Conservation (phyloP, 225 moss, liverwort and hornwort species). For the Anthoceros angustus region DNA sequence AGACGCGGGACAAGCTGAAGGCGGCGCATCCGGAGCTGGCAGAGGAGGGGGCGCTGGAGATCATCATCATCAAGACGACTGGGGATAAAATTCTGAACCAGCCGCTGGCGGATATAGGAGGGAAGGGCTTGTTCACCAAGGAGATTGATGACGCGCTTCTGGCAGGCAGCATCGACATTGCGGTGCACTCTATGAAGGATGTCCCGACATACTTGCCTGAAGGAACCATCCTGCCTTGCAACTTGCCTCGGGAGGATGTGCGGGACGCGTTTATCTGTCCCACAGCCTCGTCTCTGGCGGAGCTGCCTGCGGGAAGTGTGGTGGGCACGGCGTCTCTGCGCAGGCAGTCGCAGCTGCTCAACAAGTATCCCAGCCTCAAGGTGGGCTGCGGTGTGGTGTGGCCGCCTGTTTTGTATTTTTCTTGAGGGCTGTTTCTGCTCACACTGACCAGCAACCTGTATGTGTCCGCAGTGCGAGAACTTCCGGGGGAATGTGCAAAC, state of each 20-base stretch:
- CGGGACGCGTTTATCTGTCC: constrained; percentile 83
- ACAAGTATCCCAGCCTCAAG: constrained; percentile 64
- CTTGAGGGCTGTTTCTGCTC: neutral
- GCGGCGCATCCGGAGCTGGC: constrained; percentile 67
- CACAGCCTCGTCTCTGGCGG: constrained; percentile 51
- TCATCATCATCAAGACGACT: constrained; percentile 79
- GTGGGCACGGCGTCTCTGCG: constrained; percentile 86
- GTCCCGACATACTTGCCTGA: constrained; percentile 43
- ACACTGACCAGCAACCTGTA: neutral
- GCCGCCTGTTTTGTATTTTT: neutral
- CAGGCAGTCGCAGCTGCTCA: constrained; percentile 74
- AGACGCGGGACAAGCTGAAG: constrained; percentile 77
- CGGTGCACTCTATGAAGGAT: constrained; percentile 92
- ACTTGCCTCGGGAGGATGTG: constrained; percentile 25
- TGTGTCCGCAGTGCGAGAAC: constrained; percentile 45
- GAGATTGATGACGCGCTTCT: constrained; percentile 88
- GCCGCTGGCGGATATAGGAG: constrained; percentile 86
- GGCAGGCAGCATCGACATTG: constrained; percentile 61
- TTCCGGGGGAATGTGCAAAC: constrained; percentile 97
- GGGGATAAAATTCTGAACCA: constrained; percentile 92
- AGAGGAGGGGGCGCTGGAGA: constrained; percentile 77
- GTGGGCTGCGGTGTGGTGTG: constrained; percentile 4
- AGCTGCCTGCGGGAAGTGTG: constrained; percentile 75
- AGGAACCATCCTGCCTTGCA: constrained; percentile 45
- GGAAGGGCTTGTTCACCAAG: constrained; percentile 88